Base-by-base conservation (phyloP, 2,329 filamentous ascomycete species). In the Pseudogymnoascus destructans region DNA sequence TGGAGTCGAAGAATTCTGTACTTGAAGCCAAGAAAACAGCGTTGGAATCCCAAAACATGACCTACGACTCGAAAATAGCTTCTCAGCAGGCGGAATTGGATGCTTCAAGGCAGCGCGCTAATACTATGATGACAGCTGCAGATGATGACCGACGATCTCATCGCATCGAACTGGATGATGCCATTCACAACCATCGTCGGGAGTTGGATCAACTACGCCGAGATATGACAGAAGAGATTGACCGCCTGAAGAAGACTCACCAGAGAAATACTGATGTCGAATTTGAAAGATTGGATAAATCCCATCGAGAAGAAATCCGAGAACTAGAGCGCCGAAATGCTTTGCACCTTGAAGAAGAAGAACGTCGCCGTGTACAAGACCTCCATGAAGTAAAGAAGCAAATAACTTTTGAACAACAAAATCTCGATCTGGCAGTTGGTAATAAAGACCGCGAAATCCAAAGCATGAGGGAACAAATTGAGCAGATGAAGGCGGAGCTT, bases 81-180 rank as follows among this genome's bases (percentile, higher is more conserved):
- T 72, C 71, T 7, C 69, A 92, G 5, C 80, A 85, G 54, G 75
- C 76, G n/a, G 86, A 95, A 60, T 71, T 95, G 60, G 82, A 87
- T 59, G 76, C 78, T 2, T 73, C 77, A 55, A 83, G 74, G 67
- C 77, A 72, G 63, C 81, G 73, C 61, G 73, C 79, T 63, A 68
- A 70, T 19, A 70, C 73, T 0, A 71, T 76, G 1, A 79, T 77
- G 58, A 68, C 73, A 55, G 73, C 74, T 21, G 69, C 79, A 17
- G 77, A 80, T 35, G 76, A 80, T 61, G 73, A 76, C 10, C 72
- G 75, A 60, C 73, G 79, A 60, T 59, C 67, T 76, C 40, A 79
- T 79, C 63, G 78, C 77, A 54, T 64, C 76, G 57, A 81, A 15
- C 66, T 81, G 2, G 81, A 85, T 59, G 78, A 81, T 60, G 66